These are phyloP conservation scores for Pleurotus tuber-regium DNA, from an alignment of 768 basidiomycete species.

Conservation along the genomic window DNA sequence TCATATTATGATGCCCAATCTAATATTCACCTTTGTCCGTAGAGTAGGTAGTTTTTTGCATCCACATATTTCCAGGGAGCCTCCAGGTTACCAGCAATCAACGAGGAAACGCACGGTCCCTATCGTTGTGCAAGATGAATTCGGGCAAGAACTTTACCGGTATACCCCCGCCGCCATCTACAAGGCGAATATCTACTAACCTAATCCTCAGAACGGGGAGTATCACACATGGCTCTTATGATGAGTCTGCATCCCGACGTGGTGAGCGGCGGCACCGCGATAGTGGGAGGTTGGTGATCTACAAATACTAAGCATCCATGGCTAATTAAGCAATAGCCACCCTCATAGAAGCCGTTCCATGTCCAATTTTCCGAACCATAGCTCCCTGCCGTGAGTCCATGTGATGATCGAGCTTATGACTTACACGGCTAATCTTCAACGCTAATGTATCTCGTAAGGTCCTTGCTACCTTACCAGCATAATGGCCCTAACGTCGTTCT, in stretches of 20 bases:
- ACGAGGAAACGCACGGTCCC: constrained; percentile 31
- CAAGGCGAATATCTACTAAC: no score
- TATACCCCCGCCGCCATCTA: no score
- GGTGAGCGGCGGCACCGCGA: not conserved
- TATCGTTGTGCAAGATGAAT: constrained; percentile 57
- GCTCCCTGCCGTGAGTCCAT: not conserved
- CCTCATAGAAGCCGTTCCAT: not conserved
- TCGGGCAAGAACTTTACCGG: constrained; percentile 59
- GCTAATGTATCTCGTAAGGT: not conserved
- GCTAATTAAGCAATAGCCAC: not conserved
- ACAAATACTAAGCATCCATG: not conserved
- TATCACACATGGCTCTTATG: not conserved
- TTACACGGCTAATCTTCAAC: not conserved
- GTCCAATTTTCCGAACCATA: not conserved
- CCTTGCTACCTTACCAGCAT: constrained; percentile 1
- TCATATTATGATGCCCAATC: not conserved
- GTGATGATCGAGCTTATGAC: not conserved
- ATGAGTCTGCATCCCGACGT: not conserved
- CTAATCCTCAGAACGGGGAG: constrained; percentile 17
- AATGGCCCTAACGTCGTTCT: constrained; percentile 1
- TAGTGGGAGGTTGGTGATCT: not conserved
- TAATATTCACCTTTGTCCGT: not conserved
- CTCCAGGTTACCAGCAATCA: constrained; percentile 8
- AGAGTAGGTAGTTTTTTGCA: constrained; percentile 53
- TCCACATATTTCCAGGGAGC: constrained; percentile 15